Conservation (phyloP, 495 filamentous ascomycete species). For the Aspergillus wentii region DNA sequence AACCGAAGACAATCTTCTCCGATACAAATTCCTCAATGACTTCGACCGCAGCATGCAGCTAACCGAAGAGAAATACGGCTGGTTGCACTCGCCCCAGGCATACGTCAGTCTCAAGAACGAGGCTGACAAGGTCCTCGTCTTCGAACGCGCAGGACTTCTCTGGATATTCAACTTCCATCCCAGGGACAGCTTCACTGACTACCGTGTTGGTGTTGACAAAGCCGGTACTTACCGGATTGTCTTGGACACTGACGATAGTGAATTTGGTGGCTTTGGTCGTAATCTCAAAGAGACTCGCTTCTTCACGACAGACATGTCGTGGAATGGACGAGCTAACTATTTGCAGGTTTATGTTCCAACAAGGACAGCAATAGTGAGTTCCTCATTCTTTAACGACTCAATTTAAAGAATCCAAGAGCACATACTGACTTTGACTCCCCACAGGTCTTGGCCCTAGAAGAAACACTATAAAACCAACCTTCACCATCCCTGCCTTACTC, state of each 20-base stretch:
- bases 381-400: background rate
- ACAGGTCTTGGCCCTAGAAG: slow-evolving; percentile 50
- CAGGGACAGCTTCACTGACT: slow-evolving; percentile 83
- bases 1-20: slow-evolving; percentile 75
- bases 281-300: slow-evolving; percentile 75
- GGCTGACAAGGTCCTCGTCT: slow-evolving; percentile 89
- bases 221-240: slow-evolving; percentile 85
- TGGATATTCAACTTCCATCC: slow-evolving; percentile 98
- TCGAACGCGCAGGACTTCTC: slow-evolving; percentile 84
- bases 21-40: slow-evolving; percentile 89
- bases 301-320: slow-evolving; percentile 83
- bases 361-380: slow-evolving; percentile 78
- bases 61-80: slow-evolving; percentile 83
- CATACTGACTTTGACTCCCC: slow-evolving; percentile 4
- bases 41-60: slow-evolving; percentile 92
- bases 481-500: too few relatives aligned
- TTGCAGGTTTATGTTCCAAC: slow-evolving; percentile 88
- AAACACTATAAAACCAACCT: slow-evolving; percentile 40
- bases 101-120: slow-evolving; percentile 94
- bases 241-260: slow-evolving; percentile 72
- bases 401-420: slow-evolving; percentile 1
- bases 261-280: slow-evolving; percentile 74
- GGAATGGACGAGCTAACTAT: slow-evolving; percentile 88
- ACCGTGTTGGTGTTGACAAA: slow-evolving; percentile 80
- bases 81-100: slow-evolving; percentile 83